Evolutionary conservation across 2,329 filamentous ascomycete species (phyloP).

Genomic region (Simplicillium aogashimaense): DNA sequence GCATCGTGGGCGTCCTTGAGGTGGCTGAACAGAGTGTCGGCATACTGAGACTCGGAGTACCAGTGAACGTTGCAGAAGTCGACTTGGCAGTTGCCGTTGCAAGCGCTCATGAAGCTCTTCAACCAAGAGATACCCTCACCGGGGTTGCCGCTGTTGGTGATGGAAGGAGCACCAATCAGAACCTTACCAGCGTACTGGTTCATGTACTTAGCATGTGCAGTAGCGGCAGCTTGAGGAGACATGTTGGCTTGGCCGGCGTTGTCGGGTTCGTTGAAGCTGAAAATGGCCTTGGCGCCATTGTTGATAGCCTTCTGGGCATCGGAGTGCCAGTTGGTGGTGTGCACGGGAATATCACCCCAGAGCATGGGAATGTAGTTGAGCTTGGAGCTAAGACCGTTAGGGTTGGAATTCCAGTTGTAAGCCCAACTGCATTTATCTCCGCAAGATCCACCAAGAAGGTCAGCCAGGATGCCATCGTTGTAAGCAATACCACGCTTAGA

Average conservation of each 20-base stretch:
- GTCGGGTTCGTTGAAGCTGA: slow-evolving; percentile 68
- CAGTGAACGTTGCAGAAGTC: slow-evolving; percentile 57
- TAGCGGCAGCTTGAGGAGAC: slow-evolving; percentile 39
- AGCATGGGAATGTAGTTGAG: slow-evolving; percentile 59
- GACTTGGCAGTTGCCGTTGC: slow-evolving; percentile 38
- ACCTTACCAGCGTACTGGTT: slow-evolving; percentile 43
- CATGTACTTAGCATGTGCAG: slow-evolving; percentile 42
- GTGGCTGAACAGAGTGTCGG: slow-evolving; percentile 44
- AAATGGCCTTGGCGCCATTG: slow-evolving; percentile 43
- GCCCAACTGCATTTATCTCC: slow-evolving; percentile 41
- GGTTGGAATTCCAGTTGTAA: slow-evolving; percentile 57
- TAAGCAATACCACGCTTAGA: slow-evolving; percentile 59
- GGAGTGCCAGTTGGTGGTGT: slow-evolving; percentile 37
- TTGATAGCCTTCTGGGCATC: slow-evolving; percentile 42
- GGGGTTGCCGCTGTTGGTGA: slow-evolving; percentile 46
- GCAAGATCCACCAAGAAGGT: slow-evolving; percentile 32
- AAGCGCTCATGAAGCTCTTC: slow-evolving; percentile 38
- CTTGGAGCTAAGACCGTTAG: slow-evolving; percentile 28
- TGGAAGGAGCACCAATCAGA: slow-evolving; percentile 47
- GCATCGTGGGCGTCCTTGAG: slow-evolving; percentile 33
- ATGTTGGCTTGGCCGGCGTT: slow-evolving; percentile 49
- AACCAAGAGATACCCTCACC: slow-evolving; percentile 49
- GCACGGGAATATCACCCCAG: slow-evolving; percentile 39
- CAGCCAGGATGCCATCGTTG: slow-evolving; percentile 47
- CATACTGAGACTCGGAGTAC: slow-evolving; percentile 42